Evolutionary conservation across 805 yeast genomes (phyloP), one percentile per base, ranked within the genome.

Genomic region (Lipomyces yamadae): DNA sequence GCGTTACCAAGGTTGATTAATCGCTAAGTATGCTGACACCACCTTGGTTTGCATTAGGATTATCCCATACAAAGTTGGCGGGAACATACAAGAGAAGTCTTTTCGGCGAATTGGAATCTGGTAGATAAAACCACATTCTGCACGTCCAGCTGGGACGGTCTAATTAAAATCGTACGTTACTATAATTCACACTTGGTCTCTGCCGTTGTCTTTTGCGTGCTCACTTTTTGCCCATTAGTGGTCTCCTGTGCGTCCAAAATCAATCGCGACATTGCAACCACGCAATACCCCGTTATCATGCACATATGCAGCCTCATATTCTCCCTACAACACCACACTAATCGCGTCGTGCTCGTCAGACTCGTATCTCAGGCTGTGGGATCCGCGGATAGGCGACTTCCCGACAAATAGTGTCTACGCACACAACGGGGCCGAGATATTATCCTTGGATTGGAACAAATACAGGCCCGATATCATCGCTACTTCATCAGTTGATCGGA

Each of bases 141-240:
- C 52, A 84, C 94, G 24, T 84, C 93, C 34, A 89, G 96, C 7
- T 94, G 98, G 98, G 98, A 94, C 76, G 97, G 98, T 0, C 80
- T 89, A 0, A 84, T 93, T 50, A 91, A 91, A 76, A 74, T 91
- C 37, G 73, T 70, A 55, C 52, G 72, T 69, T 7, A 7, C 10
- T 11, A n/a, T 4, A 32, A 18, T 48, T 5, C 34, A 30, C 24
- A 24, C 24, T 24, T 24, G 24, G 24, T 24, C 24, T 24, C 24
- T 24, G 24, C 24, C 24, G 24, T 24, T 24, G 24, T 24, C 24
- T 24, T 24, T 24, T 24, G 24, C 24, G 24, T 24, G 24, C 24
- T 24, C 24, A 45, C 50, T 13, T 34, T 34, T 42, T 48, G 24
- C 34, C 30, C 3, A 15, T 33, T 45, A 70, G 73, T 91, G 96